phyloP scores from a whole-genome alignment of 805 yeast species.

The Metschnikowia cubensis region DNA sequence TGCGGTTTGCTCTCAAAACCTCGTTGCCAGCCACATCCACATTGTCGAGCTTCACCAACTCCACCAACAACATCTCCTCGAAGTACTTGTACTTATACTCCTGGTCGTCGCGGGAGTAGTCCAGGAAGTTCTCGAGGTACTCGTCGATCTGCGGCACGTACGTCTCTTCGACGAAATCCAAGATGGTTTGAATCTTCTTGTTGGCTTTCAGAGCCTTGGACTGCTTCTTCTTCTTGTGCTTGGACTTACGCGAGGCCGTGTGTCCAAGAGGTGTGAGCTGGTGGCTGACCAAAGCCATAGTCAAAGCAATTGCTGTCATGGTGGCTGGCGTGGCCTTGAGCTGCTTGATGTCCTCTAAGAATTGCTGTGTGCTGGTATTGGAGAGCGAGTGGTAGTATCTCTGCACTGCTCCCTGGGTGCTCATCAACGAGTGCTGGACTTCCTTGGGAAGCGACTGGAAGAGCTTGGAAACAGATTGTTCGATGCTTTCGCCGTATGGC shows the following conservation, averaged over 20 bases:
- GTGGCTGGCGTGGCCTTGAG: constrained; percentile 34
- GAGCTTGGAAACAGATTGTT: not conserved
- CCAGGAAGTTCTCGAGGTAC: constrained; percentile 11
- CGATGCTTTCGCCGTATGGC: not conserved
- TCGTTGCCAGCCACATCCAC: constrained; percentile 52
- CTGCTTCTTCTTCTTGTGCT: constrained; percentile 33
- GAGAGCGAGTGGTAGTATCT: constrained; percentile 14
- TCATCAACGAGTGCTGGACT: constrained; percentile 1
- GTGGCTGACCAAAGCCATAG: no score
- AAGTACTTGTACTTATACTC: constrained; percentile 52
- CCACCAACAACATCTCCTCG: constrained; percentile 65
- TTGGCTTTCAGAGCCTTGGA: constrained; percentile 40
- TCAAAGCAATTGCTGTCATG: constrained; percentile 16
- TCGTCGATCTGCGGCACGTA: constrained; percentile 31
- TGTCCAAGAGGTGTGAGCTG: not conserved
- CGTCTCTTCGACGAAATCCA: constrained; percentile 37
- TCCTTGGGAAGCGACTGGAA: constrained; percentile 4
- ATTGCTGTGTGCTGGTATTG: constrained; percentile 19
- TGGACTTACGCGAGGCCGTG: constrained; percentile 12
- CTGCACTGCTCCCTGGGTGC: constrained; percentile 4
- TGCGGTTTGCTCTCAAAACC: constrained; percentile 53
- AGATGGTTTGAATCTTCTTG: constrained; percentile 33
- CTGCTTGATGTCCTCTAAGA: constrained; percentile 27
- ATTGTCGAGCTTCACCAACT: constrained; percentile 62
- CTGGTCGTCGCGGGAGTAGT: constrained; percentile 18